A percentile compares a stretch with the other conserved stretches of the same genome.
These are phyloP conservation scores for Pisolithus microcarpus DNA, from an alignment of 768 basidiomycete genomes.

Conservation along the genomic window DNA sequence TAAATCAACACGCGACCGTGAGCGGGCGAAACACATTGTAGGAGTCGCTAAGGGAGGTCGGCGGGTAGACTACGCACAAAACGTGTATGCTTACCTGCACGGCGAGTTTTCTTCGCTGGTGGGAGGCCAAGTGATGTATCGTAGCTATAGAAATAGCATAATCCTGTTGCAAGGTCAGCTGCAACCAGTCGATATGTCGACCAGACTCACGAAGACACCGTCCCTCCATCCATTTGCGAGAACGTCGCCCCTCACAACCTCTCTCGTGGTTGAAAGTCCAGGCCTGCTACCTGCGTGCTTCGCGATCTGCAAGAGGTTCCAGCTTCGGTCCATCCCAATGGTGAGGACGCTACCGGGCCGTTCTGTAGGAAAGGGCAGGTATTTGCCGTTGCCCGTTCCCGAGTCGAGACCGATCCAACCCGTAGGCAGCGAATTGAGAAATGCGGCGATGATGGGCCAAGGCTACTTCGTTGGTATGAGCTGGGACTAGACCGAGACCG, in stretches of 20 bases:
- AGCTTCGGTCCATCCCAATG: conserved; percentile 79
- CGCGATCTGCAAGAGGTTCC: conserved; percentile 72
- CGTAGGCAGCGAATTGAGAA: conserved; percentile 61
- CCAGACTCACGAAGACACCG: conserved; percentile 70
- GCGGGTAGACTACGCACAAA: neutral
- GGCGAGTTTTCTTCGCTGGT: conserved; percentile 59
- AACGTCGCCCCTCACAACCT: conserved; percentile 79
- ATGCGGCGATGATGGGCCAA: conserved; percentile 80
- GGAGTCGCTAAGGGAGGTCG: conserved; percentile 40
- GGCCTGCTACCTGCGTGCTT: conserved; percentile 44
- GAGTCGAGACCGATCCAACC: conserved; percentile 89
- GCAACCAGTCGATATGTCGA: neutral
- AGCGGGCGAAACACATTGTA: conserved; percentile 54
- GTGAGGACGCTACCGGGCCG: conserved; percentile 59
- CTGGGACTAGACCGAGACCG: neutral
- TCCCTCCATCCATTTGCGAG: conserved; percentile 65
- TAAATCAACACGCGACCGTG: conserved; percentile 85
- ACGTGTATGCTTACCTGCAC: conserved; percentile 50
- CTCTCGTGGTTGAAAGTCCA: conserved; percentile 33
- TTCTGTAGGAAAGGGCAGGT: conserved; percentile 69
- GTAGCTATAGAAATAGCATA: conserved; percentile 97
- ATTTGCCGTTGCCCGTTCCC: conserved; percentile 97
- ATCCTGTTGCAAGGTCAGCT: conserved; percentile 48
- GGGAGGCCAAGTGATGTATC: conserved; percentile 89
- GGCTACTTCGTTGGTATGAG: conserved; percentile 41